These are phyloP conservation scores for Epicoccum nigrum DNA, from an alignment of 2,329 filamentous ascomycete species.

Conservation along the genomic window DNA sequence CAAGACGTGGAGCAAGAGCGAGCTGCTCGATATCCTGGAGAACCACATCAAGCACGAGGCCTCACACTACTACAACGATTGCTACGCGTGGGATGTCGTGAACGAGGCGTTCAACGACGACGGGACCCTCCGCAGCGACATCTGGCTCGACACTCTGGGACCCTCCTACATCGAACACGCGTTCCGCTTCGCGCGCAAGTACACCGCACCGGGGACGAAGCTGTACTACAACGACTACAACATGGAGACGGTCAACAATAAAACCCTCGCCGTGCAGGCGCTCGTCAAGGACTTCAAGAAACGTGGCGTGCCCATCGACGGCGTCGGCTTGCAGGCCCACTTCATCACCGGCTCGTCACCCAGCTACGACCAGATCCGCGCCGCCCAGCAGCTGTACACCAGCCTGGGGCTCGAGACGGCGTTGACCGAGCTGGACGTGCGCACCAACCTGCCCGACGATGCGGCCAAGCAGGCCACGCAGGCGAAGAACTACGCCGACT, in stretches of 20 bases:
- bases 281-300: conserved; percentile 44
- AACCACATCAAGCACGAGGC: conserved; percentile 67
- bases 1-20: conserved; percentile 62
- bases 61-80: conserved; percentile 64
- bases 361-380: conserved; percentile 50
- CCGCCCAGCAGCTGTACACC: conserved; percentile 59
- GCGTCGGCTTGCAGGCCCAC: conserved; percentile 67
- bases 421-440: conserved; percentile 67
- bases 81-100: conserved; percentile 69
- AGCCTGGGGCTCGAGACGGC: conserved; percentile 62
- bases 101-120: conserved; percentile 68
- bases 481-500: conserved; percentile 54
- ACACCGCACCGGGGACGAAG: conserved; percentile 62
- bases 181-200: conserved; percentile 60
- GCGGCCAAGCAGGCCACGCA: conserved; percentile 53
- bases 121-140: conserved; percentile 58
- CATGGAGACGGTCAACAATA: conserved; percentile 63
- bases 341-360: conserved; percentile 63
- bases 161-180: conserved; percentile 63
- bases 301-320: conserved; percentile 60
- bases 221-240: conserved; percentile 71
- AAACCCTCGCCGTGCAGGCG: conserved; percentile 42
- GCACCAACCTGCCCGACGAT: conserved; percentile 55
- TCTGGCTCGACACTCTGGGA: conserved; percentile 64
- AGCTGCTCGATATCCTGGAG: conserved; percentile 63